Conservation (phyloP, 2,329 filamentous ascomycete species). For the Nothophaeocryptopus gaeumannii region DNA sequence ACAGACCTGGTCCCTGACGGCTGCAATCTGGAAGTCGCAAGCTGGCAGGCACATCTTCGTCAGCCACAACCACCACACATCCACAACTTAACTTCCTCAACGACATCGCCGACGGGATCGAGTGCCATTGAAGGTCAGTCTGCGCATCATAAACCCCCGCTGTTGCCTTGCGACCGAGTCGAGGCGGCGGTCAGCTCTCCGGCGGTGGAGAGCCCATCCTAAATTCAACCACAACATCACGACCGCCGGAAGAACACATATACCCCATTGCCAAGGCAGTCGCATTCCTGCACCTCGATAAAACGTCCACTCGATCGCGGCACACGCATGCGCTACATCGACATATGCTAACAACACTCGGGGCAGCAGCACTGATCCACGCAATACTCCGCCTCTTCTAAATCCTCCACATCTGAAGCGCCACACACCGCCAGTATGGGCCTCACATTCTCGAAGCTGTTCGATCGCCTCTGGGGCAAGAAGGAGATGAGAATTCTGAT, state of each 20-base stretch:
- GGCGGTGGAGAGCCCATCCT: neutral
- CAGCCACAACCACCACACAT: neutral
- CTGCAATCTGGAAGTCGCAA: too few species aligned
- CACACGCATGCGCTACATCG: too few species aligned
- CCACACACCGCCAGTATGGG: slow-evolving; percentile 70
- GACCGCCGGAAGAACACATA: slow-evolving; percentile 18
- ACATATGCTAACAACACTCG: slow-evolving; percentile 5
- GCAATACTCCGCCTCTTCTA: slow-evolving; percentile 4
- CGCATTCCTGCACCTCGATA: slow-evolving; percentile 13
- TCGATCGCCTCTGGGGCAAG: slow-evolving; percentile 98
- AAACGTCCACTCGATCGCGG: neutral
- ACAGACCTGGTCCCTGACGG: too few species aligned
- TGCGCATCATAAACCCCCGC: neutral
- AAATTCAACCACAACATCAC: neutral
- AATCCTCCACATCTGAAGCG: slow-evolving; percentile 4
- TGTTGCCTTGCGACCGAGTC: slow-evolving; percentile 3
- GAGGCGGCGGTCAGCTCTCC: slow-evolving; percentile 7
- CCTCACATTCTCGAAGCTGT: slow-evolving; percentile 88
- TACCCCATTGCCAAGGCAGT: slow-evolving; percentile 20
- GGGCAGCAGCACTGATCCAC: slow-evolving; percentile 16
- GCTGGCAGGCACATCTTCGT: neutral
- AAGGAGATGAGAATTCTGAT: slow-evolving; percentile 99
- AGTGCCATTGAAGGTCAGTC: slow-evolving; percentile 6
- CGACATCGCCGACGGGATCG: slow-evolving; percentile 1
- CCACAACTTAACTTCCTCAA: neutral